Evolutionary conservation across 2,329 filamentous ascomycete genomes (phyloP).

Genomic region (Cladophialophora exuberans): DNA sequence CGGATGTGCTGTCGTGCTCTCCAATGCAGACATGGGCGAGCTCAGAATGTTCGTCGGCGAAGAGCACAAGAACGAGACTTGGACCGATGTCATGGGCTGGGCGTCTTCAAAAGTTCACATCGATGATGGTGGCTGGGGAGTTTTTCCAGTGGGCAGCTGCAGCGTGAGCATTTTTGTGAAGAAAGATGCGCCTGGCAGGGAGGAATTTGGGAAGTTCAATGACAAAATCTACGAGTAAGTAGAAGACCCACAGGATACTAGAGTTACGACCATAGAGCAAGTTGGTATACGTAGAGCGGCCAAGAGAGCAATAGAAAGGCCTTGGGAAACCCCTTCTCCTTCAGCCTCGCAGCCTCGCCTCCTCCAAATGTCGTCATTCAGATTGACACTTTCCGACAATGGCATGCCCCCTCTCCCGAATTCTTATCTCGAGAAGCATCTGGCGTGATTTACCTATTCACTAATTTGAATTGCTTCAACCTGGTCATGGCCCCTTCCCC

Average conservation of each 20-base stretch:
- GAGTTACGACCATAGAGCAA: not conserved
- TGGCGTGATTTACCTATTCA: not conserved
- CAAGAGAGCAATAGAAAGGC: not conserved
- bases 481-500: conserved; percentile 14
- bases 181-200: conserved; percentile 53
- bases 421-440: not conserved
- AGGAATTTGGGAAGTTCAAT: conserved; percentile 44
- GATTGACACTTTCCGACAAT: not conserved
- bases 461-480: not conserved
- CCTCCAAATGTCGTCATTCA: conserved; percentile 7
- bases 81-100: conserved; percentile 62
- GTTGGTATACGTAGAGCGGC: not conserved
- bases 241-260: not conserved
- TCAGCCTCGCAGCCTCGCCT: conserved; percentile 10
- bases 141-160: conserved; percentile 53
- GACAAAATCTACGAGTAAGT: conserved; percentile 15
- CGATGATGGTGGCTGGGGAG: conserved; percentile 57
- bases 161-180: conserved; percentile 62
- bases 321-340: not conserved
- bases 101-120: conserved; percentile 57
- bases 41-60: conserved; percentile 62
- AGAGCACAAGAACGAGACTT: conserved; percentile 59
- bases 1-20: conserved; percentile 57
- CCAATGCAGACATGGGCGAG: conserved; percentile 49
- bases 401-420: not conserved